phyloP scores from a whole-genome alignment of 139 green algal genomes.

The Asterochloris erici region DNA sequence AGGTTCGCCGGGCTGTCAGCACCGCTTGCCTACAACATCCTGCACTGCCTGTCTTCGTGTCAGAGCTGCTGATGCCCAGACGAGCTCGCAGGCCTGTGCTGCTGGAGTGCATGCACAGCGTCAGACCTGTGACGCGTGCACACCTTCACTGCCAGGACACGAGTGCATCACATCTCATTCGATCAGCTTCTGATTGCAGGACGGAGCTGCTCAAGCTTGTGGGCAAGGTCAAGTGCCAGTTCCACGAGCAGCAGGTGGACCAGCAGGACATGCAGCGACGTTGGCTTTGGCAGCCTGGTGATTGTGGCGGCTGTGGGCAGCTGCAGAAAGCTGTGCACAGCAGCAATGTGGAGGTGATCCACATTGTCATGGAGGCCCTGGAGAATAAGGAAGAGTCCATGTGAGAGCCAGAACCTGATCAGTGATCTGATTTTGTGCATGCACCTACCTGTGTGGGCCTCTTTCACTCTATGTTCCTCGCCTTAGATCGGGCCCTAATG shows the following conservation, averaged over 20 bases:
- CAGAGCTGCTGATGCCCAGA: too few species aligned
- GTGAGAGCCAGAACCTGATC: neutral
- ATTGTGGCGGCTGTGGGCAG: conserved; percentile 5
- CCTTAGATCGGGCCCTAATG: too few species aligned
- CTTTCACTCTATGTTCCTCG: too few species aligned
- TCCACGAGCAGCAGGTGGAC: conserved; percentile 35
- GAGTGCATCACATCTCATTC: too few species aligned
- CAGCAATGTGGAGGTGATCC: conserved; percentile 70
- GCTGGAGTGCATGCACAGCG: conserved; percentile 37
- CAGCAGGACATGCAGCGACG: neutral
- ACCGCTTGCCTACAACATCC: neutral
- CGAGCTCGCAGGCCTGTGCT: conserved; percentile 35
- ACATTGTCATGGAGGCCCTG: conserved; percentile 63
- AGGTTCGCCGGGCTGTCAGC: neutral
- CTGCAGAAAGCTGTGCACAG: conserved; percentile 34
- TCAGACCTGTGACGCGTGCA: neutral
- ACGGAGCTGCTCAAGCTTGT: conserved; percentile 42
- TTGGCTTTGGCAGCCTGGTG: neutral
- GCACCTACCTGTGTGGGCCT: too few species aligned
- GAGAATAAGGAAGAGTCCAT: conserved; percentile 76
- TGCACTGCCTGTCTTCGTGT: neutral
- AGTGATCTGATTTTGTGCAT: too few species aligned
- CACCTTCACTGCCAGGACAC: too few species aligned
- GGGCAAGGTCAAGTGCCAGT: conserved; percentile 19
- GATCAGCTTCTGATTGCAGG: conserved; percentile 16